These are phyloP conservation scores for Microsporum audouinii DNA, from an alignment of 2,329 filamentous ascomycete genomes.

Conservation along the genomic window DNA sequence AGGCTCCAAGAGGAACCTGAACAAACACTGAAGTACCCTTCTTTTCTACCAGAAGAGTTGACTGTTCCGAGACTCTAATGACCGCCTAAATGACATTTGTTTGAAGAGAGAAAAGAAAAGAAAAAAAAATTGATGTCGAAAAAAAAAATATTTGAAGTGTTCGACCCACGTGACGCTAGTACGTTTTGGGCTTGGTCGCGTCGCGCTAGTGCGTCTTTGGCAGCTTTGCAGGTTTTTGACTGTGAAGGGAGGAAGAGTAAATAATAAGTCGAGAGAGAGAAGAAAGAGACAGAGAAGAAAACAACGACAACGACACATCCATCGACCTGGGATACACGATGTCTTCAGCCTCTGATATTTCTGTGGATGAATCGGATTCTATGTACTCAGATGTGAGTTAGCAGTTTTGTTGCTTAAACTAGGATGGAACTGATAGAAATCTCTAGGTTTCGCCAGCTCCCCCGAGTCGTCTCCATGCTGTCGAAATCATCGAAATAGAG, in stretches of 20 bases:
- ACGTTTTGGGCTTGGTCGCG: conserved; percentile 21
- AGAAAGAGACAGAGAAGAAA: conserved; percentile 7
- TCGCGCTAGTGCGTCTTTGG: conserved; percentile 5
- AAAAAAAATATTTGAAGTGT: conserved; percentile 1
- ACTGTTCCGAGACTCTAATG: conserved; percentile 99
- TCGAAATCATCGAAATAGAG: conserved; percentile 32
- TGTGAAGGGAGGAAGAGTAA: neutral
- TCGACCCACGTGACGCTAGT: conserved; percentile 20
- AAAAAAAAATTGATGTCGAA: conserved; percentile 18
- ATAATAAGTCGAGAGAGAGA: neutral
- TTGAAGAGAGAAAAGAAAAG: conserved; percentile 39
- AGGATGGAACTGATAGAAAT: conserved; percentile 10
- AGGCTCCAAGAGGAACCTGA: conserved; percentile 70
- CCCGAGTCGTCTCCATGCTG: conserved; percentile 17
- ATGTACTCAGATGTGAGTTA: conserved; percentile 11
- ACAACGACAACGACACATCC: neutral
- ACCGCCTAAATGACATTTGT: conserved; percentile 60
- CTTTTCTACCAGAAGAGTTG: conserved; percentile 26
- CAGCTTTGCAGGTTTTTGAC: neutral
- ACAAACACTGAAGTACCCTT: conserved; percentile 65
- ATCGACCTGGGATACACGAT: neutral
- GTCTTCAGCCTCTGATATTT: neutral
- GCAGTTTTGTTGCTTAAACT: conserved; percentile 8
- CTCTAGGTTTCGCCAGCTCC: conserved; percentile 6
- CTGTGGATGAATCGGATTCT: conserved; percentile 5